Percentiles rank a stretch among this genome's conserved stretches.
Conservation (phyloP, 352 stramenopile species). For the Globisporangium paroecandrum region DNA sequence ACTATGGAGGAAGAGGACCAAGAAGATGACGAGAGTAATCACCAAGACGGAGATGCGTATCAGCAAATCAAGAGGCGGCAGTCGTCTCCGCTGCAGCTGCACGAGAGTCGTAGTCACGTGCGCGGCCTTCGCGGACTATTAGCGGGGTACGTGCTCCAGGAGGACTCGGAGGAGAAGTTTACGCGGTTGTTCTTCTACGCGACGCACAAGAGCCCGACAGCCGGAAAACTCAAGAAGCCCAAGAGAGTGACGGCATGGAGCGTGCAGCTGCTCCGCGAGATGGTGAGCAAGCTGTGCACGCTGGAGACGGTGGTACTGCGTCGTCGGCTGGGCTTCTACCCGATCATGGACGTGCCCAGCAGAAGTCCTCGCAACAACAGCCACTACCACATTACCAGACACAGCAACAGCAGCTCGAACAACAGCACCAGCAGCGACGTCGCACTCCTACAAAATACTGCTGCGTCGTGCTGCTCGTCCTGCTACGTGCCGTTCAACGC, state of each 20-base stretch:
- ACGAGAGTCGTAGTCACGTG: not conserved
- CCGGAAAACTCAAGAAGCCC: not conserved
- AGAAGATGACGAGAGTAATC: slow-evolving; percentile 17
- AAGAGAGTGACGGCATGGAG: slow-evolving; percentile 29
- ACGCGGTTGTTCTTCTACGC: slow-evolving; percentile 69
- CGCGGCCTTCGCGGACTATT: slow-evolving; percentile 36
- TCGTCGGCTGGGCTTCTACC: slow-evolving; percentile 50
- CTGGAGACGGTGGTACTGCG: slow-evolving; percentile 45
- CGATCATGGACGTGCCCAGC: slow-evolving; percentile 25
- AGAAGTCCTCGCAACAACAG: not conserved
- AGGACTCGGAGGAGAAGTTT: slow-evolving; percentile 53
- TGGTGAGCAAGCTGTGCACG: slow-evolving; percentile 37
- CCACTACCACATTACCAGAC: not conserved
- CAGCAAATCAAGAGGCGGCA: not conserved
- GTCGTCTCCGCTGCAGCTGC: slow-evolving; percentile 12
- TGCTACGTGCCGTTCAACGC: slow-evolving; percentile 38
- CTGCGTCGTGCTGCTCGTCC: slow-evolving; percentile 31
- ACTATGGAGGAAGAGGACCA: slow-evolving; percentile 26
- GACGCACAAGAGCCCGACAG: slow-evolving; percentile 8
- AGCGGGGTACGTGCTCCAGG: slow-evolving; percentile 56
- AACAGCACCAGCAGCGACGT: slow-evolving; percentile 8
- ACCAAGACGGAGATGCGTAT: not conserved
- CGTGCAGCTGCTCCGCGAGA: slow-evolving; percentile 44
- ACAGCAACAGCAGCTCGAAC: slow-evolving; percentile 1
- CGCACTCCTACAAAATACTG: slow-evolving; percentile 17